Base-by-base conservation (phyloP, 768 basidiomycete genomes). In the Peribolospora kevripleyi region DNA sequence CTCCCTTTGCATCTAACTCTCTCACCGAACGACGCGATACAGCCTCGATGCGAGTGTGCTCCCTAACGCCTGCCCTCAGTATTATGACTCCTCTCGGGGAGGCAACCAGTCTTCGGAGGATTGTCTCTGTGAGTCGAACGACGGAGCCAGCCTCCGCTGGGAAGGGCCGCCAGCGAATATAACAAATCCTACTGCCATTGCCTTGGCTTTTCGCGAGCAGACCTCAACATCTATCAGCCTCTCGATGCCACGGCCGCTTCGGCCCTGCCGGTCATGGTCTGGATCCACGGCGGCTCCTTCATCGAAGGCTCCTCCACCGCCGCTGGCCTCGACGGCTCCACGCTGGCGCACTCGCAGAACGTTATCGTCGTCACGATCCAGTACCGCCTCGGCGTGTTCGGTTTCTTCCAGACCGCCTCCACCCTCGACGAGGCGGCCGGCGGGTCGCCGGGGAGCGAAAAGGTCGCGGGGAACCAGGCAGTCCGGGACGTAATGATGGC, bases 341-440 rank as follows among this genome's bases (percentile, higher is more conserved):
- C 72, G 4, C 74, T 88, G 11, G 84, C 84, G 0, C 62, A 73
- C 37, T 74, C 75, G 1, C 81, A 81, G 5, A 72, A 76, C 50
- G 79, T 83, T 5, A 79, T 88, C 54, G 82, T 88, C 13, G 79
- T 78, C 6, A 78, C 84, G 11, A 70, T 85, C 38, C 85, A 88
- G 65, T 86, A 88, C 63, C 77, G 86, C 52, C 72, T 83, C n/a
- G 84, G 82, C 48, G 76, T 75, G 56, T 77, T 84, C 64, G 59
- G 79, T 70, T 51, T 56, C 46, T 42, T 58, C 5, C 52, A 52
- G 37, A n/a, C 9, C 42, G 48, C 25, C 25, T 25, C 25, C 25
- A 25, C 25, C 25, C 25, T 25, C 25, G 25, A 25, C 25, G 25
- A 25, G 25, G 25, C 25, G 25, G 25, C 25, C 25, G 25, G 25